A percentile compares a stretch with the other conserved stretches of the same genome.
These are phyloP conservation scores for Anthracocystis setariae DNA, from an alignment of 1,284 basidiomycete genomes.

Conservation along the genomic window DNA sequence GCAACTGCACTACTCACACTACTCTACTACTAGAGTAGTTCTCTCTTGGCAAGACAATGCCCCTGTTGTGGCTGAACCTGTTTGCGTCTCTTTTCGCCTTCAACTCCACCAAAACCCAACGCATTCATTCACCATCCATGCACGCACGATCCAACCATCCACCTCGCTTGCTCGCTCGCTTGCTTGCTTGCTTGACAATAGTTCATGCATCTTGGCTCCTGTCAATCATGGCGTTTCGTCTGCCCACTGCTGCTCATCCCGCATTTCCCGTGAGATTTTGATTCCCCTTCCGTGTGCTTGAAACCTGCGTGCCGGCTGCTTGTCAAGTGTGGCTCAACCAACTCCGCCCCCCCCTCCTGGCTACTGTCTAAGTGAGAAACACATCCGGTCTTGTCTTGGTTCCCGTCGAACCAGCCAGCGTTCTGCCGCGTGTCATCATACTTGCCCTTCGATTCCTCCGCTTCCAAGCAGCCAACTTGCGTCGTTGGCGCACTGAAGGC, in stretches of 20 bases:
- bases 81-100: neutral
- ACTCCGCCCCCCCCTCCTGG: neutral
- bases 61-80: neutral
- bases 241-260: neutral
- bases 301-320: conserved; percentile 1
- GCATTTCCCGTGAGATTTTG: neutral
- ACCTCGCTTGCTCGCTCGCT: neutral
- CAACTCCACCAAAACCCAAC: neutral
- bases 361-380: neutral
- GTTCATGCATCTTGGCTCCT: neutral
- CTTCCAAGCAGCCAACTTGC: too few relatives aligned
- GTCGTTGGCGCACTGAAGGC: too few relatives aligned
- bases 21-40: too few relatives aligned
- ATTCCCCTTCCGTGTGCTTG: conserved; percentile 1
- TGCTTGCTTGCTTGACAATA: too few relatives aligned
- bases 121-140: conserved; percentile 7
- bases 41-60: neutral
- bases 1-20: too few relatives aligned
- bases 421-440: conserved; percentile 24
- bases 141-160: neutral
- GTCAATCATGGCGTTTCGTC: neutral
- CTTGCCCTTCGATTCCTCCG: neutral
- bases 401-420: neutral
- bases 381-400: neutral
- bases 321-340: neutral